Base-by-base conservation (phyloP, 805 yeast genomes). In the Pichia exigua region DNA sequence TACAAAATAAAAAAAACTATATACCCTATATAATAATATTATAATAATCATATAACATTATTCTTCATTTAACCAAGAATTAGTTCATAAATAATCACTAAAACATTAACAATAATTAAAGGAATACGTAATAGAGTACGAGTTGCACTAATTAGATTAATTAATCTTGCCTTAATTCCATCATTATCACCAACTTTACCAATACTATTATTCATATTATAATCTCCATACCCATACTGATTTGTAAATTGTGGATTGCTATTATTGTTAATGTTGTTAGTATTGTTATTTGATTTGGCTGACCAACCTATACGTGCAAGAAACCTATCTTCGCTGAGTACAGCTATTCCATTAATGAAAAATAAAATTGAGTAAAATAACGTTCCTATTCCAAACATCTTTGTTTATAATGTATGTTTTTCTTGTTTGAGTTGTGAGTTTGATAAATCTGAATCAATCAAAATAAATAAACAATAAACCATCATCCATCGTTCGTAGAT, bases 291-390 rank as follows among this genome's bases (percentile, higher is more conserved):
- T 69, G 71, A 26, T 71, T 74, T 38, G 63, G 62, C 50, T 46
- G 69, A 59, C 69, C 71, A 69, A 67, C 67, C 85, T 61, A 67
- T 78, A 18, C 70, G 53, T 39, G 65, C 78, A 53, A 80, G 69
- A 57, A 80, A 80, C 48, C 85, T 61, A 61, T 80, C 85, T 58
- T 80, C 85, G 52, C 82, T 77, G 43, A 80, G 69, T 22, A 80
- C 78, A 0, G 85, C 85, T 18, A 80, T 70, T 0, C 82, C 81
- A 58, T 80, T 80, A 40, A 79, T 73, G 45, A 75, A 57, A 46
- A 80, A 72, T n/a, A 80, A 65, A 24, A 74, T 67, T 50, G 78
- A 73, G 62, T 79, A 79, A 44, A 79, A 65, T 27, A 79, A 65
- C 56, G 74, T 75, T 35, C 83, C 83, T 43, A 79, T 66, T 24